Base-by-base conservation (phyloP, 1,284 basidiomycete genomes). In the Volvariella surrecta region DNA sequence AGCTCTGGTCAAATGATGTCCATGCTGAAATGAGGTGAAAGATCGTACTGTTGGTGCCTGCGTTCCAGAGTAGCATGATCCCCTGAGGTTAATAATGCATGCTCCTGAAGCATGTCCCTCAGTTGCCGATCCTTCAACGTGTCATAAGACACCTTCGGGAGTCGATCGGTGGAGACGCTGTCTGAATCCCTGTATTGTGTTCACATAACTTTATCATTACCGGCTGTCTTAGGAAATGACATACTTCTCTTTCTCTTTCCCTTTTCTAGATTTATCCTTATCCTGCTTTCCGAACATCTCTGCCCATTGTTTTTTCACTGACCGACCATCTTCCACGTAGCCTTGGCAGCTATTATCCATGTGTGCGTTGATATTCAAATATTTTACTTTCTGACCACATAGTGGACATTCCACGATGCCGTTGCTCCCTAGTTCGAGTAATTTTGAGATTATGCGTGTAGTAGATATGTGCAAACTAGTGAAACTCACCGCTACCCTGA, bases 141-240 rank as follows among this genome's bases (percentile, higher is more conserved):
- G 16, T 67, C 64, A 52, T 87, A 87, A 0, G 81, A 74, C 8
- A 72, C 72, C 50, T 81, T 82, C 3, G 84, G 80, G 28, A 87
- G 59, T 3, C 71, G 73, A 37, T 68, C 61, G 18, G 66, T 63
- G 8, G n/a, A n/a, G n/a, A 64, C 50, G 20, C 60, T 66, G 22
- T 70, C 61, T 6, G 24, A 28, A 6, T 35, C 34, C 15, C 34
- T 35, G 18, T 35, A 15, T 35, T 11, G n/a, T n/a, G n/a, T n/a
- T 47, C 52, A 46, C 39, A 54, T 57, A 39, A 48, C 57, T 37
- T 46, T 57, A 43, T 51, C 49, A 41, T 37, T 48, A 47, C 31
- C 32, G 19, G 31, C 40, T n/a, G n/a, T n/a, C 39, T 47, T 39
- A 38, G 37, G 24, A 30, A 46, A 13, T 38, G 11, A 21, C 51